Percentiles rank a stretch among this genome's conserved stretches.
Conservation (phyloP, 768 basidiomycete genomes). For the Boletus sp. region DNA sequence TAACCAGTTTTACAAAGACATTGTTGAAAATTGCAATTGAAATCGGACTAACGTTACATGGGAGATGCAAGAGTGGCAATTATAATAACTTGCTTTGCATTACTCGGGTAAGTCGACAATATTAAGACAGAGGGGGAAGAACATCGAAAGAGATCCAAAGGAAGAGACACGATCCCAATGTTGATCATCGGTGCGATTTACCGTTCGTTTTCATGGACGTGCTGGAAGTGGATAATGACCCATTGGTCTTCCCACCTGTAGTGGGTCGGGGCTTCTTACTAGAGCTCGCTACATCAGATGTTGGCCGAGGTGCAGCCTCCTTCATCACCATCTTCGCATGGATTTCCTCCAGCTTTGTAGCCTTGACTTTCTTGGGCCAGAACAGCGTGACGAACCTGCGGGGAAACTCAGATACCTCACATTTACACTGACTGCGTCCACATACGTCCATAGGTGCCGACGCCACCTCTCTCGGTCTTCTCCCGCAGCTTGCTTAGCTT, state of each 20-base stretch:
- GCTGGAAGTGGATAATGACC: constrained; percentile 43
- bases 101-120: constrained; percentile 25
- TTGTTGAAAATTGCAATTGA: constrained; percentile 15
- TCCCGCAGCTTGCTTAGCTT: constrained; percentile 70
- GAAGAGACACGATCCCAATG: constrained; percentile 9
- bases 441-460: constrained; percentile 95
- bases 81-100: constrained; percentile 29
- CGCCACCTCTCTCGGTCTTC: constrained; percentile 87
- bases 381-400: constrained; percentile 89
- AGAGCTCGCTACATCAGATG: constrained; percentile 44
- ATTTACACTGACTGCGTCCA: constrained; percentile 24
- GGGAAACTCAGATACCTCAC: constrained; percentile 6
- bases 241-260: constrained; percentile 51
- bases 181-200: constrained; percentile 56
- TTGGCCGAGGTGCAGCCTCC: constrained; percentile 65
- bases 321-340: constrained; percentile 96
- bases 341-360: constrained; percentile 89
- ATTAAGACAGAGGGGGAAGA: constrained; percentile 17
- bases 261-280: constrained; percentile 61
- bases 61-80: constrained; percentile 18
- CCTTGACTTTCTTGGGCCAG: constrained; percentile 97
- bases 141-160: constrained; percentile 23
- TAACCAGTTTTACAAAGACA: constrained; percentile 12
- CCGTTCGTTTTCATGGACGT: constrained; percentile 54
- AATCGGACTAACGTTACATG: constrained; percentile 25